Conservation (phyloP, 1,284 basidiomycete species). For the Neolentinus lepideus region DNA sequence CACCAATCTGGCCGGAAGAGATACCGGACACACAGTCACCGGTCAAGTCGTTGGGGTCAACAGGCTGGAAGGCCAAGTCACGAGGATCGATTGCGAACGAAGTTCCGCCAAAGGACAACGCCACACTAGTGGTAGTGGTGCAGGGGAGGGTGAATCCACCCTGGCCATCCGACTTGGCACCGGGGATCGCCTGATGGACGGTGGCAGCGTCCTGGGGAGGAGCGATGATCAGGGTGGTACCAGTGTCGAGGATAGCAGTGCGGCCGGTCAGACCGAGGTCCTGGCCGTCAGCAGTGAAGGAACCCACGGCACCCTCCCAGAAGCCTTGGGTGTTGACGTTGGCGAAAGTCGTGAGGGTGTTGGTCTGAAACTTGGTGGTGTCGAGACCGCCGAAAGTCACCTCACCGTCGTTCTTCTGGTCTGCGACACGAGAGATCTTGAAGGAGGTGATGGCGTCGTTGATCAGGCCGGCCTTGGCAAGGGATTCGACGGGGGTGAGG, state of each 20-base stretch:
- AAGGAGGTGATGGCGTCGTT: conserved; percentile 69
- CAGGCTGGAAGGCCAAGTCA: conserved; percentile 68
- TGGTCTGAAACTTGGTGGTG: conserved; percentile 52
- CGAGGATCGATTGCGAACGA: conserved; percentile 58
- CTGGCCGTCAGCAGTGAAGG: conserved; percentile 49
- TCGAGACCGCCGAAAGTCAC: conserved; percentile 81
- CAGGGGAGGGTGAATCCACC: conserved; percentile 78
- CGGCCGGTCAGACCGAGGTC: conserved; percentile 48
- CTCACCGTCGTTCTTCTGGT: conserved; percentile 72
- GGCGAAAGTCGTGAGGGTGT: conserved; percentile 45
- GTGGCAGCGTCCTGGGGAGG: conserved; percentile 53
- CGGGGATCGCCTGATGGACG: conserved; percentile 53
- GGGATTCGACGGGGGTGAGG: conserved; percentile 69
- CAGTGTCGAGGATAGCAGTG: conserved; percentile 75
- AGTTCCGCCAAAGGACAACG: conserved; percentile 60
- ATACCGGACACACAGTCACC: conserved; percentile 77
- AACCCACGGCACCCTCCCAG: conserved; percentile 68
- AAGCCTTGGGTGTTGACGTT: conserved; percentile 65
- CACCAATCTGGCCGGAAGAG: conserved; percentile 54
- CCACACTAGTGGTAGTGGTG: conserved; percentile 55
- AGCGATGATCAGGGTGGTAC: conserved; percentile 63
- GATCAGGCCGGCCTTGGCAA: conserved; percentile 57
- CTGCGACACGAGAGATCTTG: conserved; percentile 72
- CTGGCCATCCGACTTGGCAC: conserved; percentile 51
- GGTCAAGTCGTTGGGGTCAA: conserved; percentile 49